These are phyloP conservation scores for Nicotiana noctiflora DNA, from an alignment of 257 asterid species.

Conservation along the genomic window DNA sequence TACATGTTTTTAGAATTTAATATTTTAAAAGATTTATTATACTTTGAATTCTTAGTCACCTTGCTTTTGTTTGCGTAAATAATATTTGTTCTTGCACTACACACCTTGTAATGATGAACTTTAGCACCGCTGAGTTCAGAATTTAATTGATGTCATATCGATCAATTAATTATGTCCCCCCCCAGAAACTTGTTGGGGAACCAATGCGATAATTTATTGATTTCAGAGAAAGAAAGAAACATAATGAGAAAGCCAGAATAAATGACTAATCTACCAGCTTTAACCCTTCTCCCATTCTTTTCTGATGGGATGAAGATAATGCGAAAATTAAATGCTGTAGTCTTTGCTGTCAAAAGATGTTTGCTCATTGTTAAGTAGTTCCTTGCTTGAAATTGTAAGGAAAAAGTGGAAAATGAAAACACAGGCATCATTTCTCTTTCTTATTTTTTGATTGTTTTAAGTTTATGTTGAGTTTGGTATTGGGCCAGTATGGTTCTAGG, in stretches of 20 bases:
- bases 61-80: background rate
- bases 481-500: too few relatives aligned
- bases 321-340: background rate
- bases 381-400: background rate
- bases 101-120: background rate
- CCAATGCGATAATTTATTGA: background rate
- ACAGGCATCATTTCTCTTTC: too few relatives aligned
- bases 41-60: background rate
- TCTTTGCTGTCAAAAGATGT: background rate
- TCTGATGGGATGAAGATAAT: background rate
- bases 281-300: background rate
- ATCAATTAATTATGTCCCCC: background rate
- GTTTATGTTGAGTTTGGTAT: too few relatives aligned
- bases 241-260: background rate
- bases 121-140: background rate
- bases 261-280: background rate
- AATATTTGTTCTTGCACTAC: background rate
- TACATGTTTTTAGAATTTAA: background rate
- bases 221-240: background rate
- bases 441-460: too few relatives aligned
- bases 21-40: background rate
- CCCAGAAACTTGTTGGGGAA: background rate
- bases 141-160: background rate
- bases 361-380: too few relatives aligned
- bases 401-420: background rate